These are phyloP conservation scores for Candida gigantensis DNA, from an alignment of 1,139 yeast genomes.

Conservation along the genomic window DNA sequence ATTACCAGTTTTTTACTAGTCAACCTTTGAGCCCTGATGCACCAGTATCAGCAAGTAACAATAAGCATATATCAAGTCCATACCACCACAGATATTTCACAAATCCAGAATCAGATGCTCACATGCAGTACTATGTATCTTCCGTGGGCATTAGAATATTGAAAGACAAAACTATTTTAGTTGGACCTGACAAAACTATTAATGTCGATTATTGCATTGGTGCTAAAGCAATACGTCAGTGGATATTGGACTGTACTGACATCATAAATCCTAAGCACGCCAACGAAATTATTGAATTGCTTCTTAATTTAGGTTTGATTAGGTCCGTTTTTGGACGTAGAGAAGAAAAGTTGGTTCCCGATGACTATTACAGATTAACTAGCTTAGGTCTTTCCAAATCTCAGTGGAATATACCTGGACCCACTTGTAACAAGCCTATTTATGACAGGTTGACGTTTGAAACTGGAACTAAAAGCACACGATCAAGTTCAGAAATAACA, in stretches of 20 bases:
- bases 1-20: constrained; percentile 2
- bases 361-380: constrained; percentile 11
- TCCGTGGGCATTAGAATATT: constrained; percentile 66
- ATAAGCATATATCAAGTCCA: constrained; percentile 48
- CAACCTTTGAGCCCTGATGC: constrained; percentile 11
- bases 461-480: background rate
- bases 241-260: constrained; percentile 91
- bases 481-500: constrained; percentile 12
- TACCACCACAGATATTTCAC: constrained; percentile 77
- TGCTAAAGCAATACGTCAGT: constrained; percentile 80
- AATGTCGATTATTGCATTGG: constrained; percentile 52
- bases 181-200: constrained; percentile 19
- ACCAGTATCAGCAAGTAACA: background rate
- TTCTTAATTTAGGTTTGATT: constrained; percentile 54
- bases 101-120: constrained; percentile 86
- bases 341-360: constrained; percentile 1
- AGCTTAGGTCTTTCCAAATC: constrained; percentile 12
- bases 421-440: background rate
- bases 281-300: constrained; percentile 53
- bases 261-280: constrained; percentile 63
- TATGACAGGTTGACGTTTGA: background rate
- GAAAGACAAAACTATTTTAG: constrained; percentile 36
- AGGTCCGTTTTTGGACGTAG: constrained; percentile 13
- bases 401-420: constrained; percentile 12
- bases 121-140: constrained; percentile 74